Conservation (phyloP, 2,329 filamentous ascomycete species). For the Ascomycota sp. region DNA sequence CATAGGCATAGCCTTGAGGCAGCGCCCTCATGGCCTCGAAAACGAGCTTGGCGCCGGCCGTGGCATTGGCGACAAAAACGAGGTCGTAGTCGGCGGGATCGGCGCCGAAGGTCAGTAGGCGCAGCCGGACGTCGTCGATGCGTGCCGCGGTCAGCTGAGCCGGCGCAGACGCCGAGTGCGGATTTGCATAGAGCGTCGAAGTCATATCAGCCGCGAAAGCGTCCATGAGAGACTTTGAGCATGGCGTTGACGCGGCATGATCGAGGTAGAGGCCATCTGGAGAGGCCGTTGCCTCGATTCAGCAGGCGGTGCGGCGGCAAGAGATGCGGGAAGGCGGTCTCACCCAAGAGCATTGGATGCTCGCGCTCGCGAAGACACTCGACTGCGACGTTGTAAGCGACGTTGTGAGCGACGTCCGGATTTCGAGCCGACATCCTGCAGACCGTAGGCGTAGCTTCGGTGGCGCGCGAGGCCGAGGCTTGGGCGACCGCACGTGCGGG, state of each 20-base stretch:
- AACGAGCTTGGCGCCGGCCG: constrained; percentile 74
- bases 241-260: constrained; percentile 82
- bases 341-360: constrained; percentile 52
- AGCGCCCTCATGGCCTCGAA: constrained; percentile 53
- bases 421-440: too few relatives aligned
- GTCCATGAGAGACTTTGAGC: constrained; percentile 63
- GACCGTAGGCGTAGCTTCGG: too few relatives aligned
- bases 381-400: constrained; percentile 41
- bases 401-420: too few relatives aligned
- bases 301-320: neutral
- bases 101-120: constrained; percentile 55
- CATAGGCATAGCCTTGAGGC: constrained; percentile 56
- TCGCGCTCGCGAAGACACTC: constrained; percentile 37
- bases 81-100: constrained; percentile 68
- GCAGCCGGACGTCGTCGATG: constrained; percentile 56
- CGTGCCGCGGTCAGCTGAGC: constrained; percentile 57
- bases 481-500: too few relatives aligned
- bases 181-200: constrained; percentile 67
- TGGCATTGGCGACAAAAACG: constrained; percentile 83
- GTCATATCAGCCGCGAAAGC: constrained; percentile 63
- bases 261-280: constrained; percentile 66
- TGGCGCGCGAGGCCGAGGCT: too few relatives aligned
- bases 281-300: neutral
- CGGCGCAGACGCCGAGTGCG: constrained; percentile 67
- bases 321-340: neutral